Percentiles rank a stretch among this genome's conserved stretches.
Conservation (phyloP, 345 rosid genomes). For the Aethionema arabicum region DNA sequence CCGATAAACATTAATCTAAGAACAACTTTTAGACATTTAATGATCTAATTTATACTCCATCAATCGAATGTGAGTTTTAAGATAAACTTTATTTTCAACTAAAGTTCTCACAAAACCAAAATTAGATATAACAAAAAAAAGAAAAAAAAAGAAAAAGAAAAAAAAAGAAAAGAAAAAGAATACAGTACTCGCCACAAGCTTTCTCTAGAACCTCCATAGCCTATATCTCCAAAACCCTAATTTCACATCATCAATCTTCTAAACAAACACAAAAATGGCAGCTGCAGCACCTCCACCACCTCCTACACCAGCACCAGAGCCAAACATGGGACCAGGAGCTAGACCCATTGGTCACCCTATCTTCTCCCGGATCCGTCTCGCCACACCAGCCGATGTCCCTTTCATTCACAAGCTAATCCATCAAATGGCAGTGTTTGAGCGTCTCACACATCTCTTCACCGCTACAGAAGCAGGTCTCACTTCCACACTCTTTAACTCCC, state of each 20-base stretch:
- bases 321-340: conserved; percentile 44
- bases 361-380: conserved; percentile 88
- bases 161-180: too few species aligned
- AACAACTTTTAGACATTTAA: too few species aligned
- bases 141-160: neutral
- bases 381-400: conserved; percentile 68
- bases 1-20: too few species aligned
- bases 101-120: too few species aligned
- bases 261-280: conserved; percentile 45
- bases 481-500: conserved; percentile 68
- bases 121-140: neutral
- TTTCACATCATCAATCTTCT: neutral
- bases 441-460: conserved; percentile 58
- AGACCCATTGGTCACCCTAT: conserved; percentile 51
- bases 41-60: too few species aligned
- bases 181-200: neutral
- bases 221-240: conserved; percentile 20
- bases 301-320: conserved; percentile 62
- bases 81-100: too few species aligned
- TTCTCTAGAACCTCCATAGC: conserved; percentile 16
- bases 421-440: conserved; percentile 90
- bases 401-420: conserved; percentile 81
- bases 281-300: conserved; percentile 93
- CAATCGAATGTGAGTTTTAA: too few species aligned
- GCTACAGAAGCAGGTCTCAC: conserved; percentile 81